A percentile compares a stretch with the other conserved stretches of the same genome.
Conservation (phyloP, 2,329 filamentous ascomycete species). For the Sarocladiaceae sp. region DNA sequence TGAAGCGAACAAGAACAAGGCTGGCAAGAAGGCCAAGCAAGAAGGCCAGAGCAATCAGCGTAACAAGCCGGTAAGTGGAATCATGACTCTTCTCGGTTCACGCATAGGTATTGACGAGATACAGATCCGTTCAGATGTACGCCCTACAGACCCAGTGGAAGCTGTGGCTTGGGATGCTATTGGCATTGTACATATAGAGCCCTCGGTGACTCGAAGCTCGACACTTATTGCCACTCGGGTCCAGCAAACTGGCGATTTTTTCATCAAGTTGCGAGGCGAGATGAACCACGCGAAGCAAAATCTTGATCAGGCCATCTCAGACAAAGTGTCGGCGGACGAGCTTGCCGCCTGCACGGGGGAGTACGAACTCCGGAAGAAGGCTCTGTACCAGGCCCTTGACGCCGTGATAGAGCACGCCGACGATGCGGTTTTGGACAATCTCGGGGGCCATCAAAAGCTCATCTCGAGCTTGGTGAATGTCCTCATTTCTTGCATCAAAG, state of each 20-base stretch:
- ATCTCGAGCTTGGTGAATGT: conserved; percentile 48
- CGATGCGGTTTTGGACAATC: conserved; percentile 48
- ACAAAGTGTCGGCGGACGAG: conserved; percentile 30
- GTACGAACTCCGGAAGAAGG: conserved; percentile 38
- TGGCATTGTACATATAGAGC: conserved; percentile 43
- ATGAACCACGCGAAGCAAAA: conserved; percentile 42
- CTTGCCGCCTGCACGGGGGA: conserved; percentile 32
- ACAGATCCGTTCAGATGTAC: conserved; percentile 33
- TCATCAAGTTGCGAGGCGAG: conserved; percentile 41
- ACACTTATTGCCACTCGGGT: conserved; percentile 39
- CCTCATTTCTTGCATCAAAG: conserved; percentile 48
- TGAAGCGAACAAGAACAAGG: conserved; percentile 38
- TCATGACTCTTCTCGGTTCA: neutral
- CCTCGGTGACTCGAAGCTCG: conserved; percentile 29
- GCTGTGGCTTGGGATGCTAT: conserved; percentile 48
- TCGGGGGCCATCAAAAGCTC: conserved; percentile 51
- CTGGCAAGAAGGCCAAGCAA: conserved; percentile 38
- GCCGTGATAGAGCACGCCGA: conserved; percentile 49
- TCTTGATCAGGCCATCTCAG: conserved; percentile 36
- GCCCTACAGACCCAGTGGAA: conserved; percentile 38
- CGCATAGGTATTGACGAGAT: neutral
- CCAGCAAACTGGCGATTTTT: conserved; percentile 43
- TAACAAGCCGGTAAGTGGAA: conserved; percentile 29
- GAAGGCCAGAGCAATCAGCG: conserved; percentile 31
- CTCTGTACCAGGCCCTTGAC: conserved; percentile 45